phyloP scores from a whole-genome alignment of 139 green algal species.

The Tetratostichococcus sp. region DNA sequence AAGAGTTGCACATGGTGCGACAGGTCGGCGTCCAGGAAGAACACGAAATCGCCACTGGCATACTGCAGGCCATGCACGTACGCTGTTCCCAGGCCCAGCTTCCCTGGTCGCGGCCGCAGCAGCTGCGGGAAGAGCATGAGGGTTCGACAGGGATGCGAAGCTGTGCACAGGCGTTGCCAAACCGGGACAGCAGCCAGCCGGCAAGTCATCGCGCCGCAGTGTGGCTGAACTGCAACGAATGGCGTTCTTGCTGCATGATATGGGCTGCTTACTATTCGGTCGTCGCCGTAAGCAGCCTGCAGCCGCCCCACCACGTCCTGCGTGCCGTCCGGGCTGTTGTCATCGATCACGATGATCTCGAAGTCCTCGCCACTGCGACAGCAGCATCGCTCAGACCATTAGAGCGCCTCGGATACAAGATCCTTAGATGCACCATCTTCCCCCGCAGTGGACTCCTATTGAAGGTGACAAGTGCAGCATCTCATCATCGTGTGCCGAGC shows the following conservation, averaged over 20 bases:
- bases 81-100: slow-evolving; percentile 79
- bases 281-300: slow-evolving; percentile 54
- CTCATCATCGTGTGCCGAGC: background rate
- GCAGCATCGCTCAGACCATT: background rate
- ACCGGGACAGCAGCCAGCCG: too few relatives aligned
- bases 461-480: background rate
- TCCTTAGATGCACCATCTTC: background rate
- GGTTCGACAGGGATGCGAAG: too few relatives aligned
- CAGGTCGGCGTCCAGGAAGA: slow-evolving; percentile 97
- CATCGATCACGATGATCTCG: slow-evolving; percentile 93
- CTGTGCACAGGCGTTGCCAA: too few relatives aligned
- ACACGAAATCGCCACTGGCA: slow-evolving; percentile 70
- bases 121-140: slow-evolving; percentile 26
- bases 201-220: too few relatives aligned
- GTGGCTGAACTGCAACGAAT: too few relatives aligned
- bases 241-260: too few relatives aligned
- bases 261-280: slow-evolving; percentile 51
- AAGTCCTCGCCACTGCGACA: slow-evolving; percentile 49
- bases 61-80: slow-evolving; percentile 69
- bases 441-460: background rate
- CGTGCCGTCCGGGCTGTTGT: slow-evolving; percentile 91
- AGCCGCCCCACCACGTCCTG: slow-evolving; percentile 65
- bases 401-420: too few relatives aligned
- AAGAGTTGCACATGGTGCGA: slow-evolving; percentile 76
- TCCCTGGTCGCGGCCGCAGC: slow-evolving; percentile 56